A percentile compares a stretch with the other conserved stretches of the same genome.
phyloP scores from a whole-genome alignment of 2,329 filamentous ascomycete genomes.

The Immersiporthe knoxdaviesiana region DNA sequence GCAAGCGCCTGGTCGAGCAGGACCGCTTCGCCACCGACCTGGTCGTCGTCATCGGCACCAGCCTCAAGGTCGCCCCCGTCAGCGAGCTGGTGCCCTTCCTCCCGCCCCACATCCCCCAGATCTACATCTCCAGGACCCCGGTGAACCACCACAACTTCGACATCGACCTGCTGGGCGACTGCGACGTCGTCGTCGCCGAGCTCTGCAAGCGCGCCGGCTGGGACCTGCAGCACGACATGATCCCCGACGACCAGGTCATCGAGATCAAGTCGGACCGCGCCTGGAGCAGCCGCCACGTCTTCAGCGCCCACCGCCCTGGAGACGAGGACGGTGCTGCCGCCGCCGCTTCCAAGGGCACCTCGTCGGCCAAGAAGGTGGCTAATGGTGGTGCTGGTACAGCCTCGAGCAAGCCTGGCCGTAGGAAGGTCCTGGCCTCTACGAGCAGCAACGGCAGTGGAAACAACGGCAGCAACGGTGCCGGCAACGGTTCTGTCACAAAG shows the following conservation, averaged over 20 bases:
- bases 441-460: neutral
- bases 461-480: neutral
- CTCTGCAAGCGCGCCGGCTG: slow-evolving; percentile 81
- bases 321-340: neutral
- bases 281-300: slow-evolving; percentile 48
- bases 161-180: slow-evolving; percentile 93
- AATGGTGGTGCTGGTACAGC: neutral
- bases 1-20: slow-evolving; percentile 75
- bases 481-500: neutral
- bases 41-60: slow-evolving; percentile 94
- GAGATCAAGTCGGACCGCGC: slow-evolving; percentile 56
- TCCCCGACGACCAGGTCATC: slow-evolving; percentile 67
- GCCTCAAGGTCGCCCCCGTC: slow-evolving; percentile 92
- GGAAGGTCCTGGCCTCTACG: slow-evolving; percentile 5
- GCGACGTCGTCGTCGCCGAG: slow-evolving; percentile 87
- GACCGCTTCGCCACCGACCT: slow-evolving; percentile 83
- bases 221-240: slow-evolving; percentile 81
- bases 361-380: neutral
- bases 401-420: slow-evolving; percentile 1
- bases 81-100: slow-evolving; percentile 86
- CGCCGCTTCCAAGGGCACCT: neutral
- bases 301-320: slow-evolving; percentile 35
- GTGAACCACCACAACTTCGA: slow-evolving; percentile 93
- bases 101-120: slow-evolving; percentile 80
- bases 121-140: slow-evolving; percentile 85